Percentiles rank a stretch among this genome's conserved stretches.
Evolutionary conservation across 345 rosid species (phyloP).

Genomic region (Camelina sativa): DNA sequence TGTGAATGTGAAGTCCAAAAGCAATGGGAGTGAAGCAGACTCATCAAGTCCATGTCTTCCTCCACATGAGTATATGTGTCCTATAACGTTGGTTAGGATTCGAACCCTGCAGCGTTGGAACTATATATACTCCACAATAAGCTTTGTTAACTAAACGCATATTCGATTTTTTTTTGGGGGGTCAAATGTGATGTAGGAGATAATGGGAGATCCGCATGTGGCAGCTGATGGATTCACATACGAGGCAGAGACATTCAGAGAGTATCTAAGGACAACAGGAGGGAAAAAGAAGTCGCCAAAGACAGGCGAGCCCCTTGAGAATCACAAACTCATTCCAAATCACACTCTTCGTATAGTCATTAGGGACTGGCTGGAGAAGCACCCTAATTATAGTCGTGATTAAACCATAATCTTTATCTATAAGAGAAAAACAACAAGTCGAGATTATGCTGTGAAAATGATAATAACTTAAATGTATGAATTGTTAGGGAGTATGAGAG

Average conservation of each 20-base stretch:
- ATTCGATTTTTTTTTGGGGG: not conserved
- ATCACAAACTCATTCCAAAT: conserved; percentile 59
- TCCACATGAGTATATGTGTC: conserved; percentile 35
- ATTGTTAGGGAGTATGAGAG: too few species aligned
- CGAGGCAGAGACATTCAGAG: conserved; percentile 55
- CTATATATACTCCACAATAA: too few species aligned
- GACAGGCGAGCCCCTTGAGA: conserved; percentile 47
- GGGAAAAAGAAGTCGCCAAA: conserved; percentile 54
- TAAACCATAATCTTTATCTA: too few species aligned
- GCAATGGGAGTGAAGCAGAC: conserved; percentile 17
- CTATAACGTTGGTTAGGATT: conserved; percentile 43
- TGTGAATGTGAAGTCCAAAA: not conserved
- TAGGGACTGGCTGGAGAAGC: conserved; percentile 58
- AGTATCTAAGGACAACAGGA: conserved; percentile 56
- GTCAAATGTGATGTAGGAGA: conserved; percentile 49
- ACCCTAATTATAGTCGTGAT: conserved; percentile 20
- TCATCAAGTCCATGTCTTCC: conserved; percentile 24
- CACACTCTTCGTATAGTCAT: conserved; percentile 62
- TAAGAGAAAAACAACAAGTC: too few species aligned
- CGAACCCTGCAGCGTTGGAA: not conserved
- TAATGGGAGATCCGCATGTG: conserved; percentile 68
- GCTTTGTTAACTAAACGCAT: not conserved
- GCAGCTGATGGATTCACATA: conserved; percentile 87
- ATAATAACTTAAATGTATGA: too few species aligned
- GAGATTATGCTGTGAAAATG: too few species aligned